Percentiles rank a stretch among this genome's conserved stretches.
Evolutionary conservation across 441 rosid genomes (phyloP).

Genomic region (Aleurites moluccanus): DNA sequence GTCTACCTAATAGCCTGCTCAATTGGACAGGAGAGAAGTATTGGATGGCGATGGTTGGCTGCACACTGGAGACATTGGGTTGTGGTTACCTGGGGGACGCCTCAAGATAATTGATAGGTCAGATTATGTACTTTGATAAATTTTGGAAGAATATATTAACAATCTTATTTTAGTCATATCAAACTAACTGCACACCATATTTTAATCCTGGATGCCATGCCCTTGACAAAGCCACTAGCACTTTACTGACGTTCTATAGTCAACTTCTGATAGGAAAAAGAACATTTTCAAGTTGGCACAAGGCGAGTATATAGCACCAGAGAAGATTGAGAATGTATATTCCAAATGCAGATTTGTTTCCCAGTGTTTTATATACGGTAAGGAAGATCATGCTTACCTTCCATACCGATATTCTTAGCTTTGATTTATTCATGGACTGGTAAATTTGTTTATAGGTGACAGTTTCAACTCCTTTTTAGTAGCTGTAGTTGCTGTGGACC

Average conservation of each 20-base stretch:
- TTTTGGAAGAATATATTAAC: neutral
- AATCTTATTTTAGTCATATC: neutral
- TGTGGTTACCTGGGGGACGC: constrained; percentile 93
- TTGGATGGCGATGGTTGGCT: constrained; percentile 93
- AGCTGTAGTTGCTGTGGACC: constrained; percentile 83
- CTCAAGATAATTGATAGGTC: constrained; percentile 94
- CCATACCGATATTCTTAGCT: constrained; percentile 15
- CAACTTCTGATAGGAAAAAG: constrained; percentile 69
- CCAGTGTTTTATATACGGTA: constrained; percentile 91
- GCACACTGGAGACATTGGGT: constrained; percentile 94
- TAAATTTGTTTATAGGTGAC: constrained; percentile 60
- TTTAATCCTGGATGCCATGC: neutral
- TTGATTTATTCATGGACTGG: constrained; percentile 19
- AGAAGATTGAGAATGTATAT: constrained; percentile 93
- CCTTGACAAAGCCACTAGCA: neutral
- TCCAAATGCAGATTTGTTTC: constrained; percentile 77
- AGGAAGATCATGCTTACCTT: constrained; percentile 20
- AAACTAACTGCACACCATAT: neutral
- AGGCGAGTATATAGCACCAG: constrained; percentile 99
- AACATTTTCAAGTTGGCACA: constrained; percentile 98
- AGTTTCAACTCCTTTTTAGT: constrained; percentile 87
- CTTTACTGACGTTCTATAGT: constrained; percentile 11
- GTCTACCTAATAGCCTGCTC: constrained; percentile 13
- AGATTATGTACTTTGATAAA: constrained; percentile 1
- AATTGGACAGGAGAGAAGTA: constrained; percentile 73